Conservation (phyloP, 2,329 filamentous ascomycete species). For the Xylariaceae sp. region DNA sequence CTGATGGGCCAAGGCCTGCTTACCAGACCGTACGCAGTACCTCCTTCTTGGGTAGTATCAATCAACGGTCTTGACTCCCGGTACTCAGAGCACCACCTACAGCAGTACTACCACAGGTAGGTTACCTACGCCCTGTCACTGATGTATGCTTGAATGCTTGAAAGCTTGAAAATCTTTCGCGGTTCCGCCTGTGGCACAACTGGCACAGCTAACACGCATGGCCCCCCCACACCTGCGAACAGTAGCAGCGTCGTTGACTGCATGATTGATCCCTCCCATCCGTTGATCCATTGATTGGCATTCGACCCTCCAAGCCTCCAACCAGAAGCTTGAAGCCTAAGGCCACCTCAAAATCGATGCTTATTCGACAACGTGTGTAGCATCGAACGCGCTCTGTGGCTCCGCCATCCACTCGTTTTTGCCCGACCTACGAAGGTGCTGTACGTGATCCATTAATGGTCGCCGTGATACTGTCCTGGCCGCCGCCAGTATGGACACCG, state of each 20-base stretch:
- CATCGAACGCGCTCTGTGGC: slow-evolving; percentile 30
- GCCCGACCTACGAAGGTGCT: slow-evolving; percentile 26
- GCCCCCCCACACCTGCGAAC: slow-evolving; percentile 11
- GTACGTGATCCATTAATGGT: slow-evolving; percentile 33
- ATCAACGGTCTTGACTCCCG: background rate
- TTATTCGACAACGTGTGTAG: slow-evolving; percentile 32
- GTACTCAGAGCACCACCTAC: no score
- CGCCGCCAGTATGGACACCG: slow-evolving; percentile 54
- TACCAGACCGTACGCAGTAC: no score
- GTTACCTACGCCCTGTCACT: background rate
- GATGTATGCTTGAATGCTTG: slow-evolving; percentile 13
- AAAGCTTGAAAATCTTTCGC: slow-evolving; percentile 32
- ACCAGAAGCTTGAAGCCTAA: slow-evolving; percentile 31
- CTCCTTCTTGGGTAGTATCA: background rate
- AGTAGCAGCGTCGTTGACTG: slow-evolving; percentile 18
- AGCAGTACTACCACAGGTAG: no score
- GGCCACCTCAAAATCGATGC: slow-evolving; percentile 29
- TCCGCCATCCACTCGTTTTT: slow-evolving; percentile 30
- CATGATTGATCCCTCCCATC: slow-evolving; percentile 32
- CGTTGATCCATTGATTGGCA: slow-evolving; percentile 36
- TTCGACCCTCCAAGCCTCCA: slow-evolving; percentile 22
- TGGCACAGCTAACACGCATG: slow-evolving; percentile 14
- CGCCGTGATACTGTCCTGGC: slow-evolving; percentile 46
- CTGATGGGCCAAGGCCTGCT: no score
- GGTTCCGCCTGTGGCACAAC: slow-evolving; percentile 2